phyloP scores from a whole-genome alignment of 1,284 basidiomycete species.

The Inonotus hispidus region DNA sequence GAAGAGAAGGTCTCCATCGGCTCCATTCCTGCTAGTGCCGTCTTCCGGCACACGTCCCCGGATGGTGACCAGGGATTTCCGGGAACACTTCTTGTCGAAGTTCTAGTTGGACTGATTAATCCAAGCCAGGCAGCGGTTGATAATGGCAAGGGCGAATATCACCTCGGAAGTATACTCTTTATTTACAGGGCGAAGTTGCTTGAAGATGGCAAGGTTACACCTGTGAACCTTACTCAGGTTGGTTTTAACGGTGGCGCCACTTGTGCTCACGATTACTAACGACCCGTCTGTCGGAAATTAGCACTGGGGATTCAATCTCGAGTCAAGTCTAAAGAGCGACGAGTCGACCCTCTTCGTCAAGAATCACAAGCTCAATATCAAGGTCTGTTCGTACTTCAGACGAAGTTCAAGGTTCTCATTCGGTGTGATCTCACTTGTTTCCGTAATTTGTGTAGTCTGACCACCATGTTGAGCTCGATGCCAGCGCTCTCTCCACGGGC shows the following conservation, averaged over 20 bases:
- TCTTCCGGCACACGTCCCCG: constrained; percentile 55
- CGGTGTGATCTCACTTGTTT: background rate
- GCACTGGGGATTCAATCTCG: constrained; percentile 80
- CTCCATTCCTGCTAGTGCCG: constrained; percentile 34
- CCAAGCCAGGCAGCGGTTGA: constrained; percentile 36
- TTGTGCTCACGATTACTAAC: constrained; percentile 1
- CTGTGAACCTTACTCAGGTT: constrained; percentile 71
- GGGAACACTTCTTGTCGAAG: constrained; percentile 54
- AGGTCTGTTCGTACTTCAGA: constrained; percentile 30
- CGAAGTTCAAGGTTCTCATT: background rate
- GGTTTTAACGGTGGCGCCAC: background rate
- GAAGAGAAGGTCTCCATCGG: constrained; percentile 44
- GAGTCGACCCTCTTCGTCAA: constrained; percentile 42
- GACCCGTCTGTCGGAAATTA: too few species aligned
- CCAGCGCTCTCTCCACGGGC: constrained; percentile 47
- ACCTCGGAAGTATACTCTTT: constrained; percentile 57
- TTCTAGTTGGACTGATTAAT: constrained; percentile 49
- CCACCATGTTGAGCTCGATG: constrained; percentile 47
- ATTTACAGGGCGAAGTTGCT: constrained; percentile 62
- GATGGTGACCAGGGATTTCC: constrained; percentile 67
- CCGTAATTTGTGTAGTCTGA: constrained; percentile 37
- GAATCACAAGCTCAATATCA: constrained; percentile 53
- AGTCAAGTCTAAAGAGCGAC: constrained; percentile 50
- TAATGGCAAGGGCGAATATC: constrained; percentile 34
- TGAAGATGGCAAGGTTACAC: constrained; percentile 50